Evolutionary conservation across 2,329 filamentous ascomycete species (phyloP), one percentile per base, ranked within the genome.

Genomic region (Aspergillus glaucus): DNA sequence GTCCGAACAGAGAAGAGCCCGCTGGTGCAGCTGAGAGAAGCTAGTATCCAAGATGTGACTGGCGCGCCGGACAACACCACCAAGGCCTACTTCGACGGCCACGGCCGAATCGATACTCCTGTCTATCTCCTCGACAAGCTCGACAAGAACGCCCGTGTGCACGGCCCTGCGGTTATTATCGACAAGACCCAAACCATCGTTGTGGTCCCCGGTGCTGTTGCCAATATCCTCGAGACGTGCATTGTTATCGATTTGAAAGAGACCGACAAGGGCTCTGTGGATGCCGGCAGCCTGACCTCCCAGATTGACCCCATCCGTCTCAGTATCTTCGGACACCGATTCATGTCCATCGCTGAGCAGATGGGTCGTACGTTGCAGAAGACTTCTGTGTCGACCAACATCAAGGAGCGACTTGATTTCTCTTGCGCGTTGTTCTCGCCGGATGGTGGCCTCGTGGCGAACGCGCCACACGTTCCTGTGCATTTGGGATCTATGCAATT

Each of bases 291-390:
- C 1, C 36, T 48, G 3, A 49, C 57, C 3, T 59, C 62, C 2
- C 60, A 58, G 8, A 45, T 45, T n/a, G 85, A 90, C 61, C 87
- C 87, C 0, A 86, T 90, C 55, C 78, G 87, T 71, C 77, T 91
- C 2, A 85, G 81, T 59, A 86, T 91, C 50, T 90, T 91, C 55
- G 85, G 84, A 1, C 86, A 92, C 63, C 78, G 87, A 6, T 91
- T 91, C 68, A 90, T 90, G 86, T 83, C 84, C 9, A 89, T 91
- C 57, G 87, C 87, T 2, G 87, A 91, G 67, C 86, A 91, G 62
- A 91, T 91, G 87, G 86, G 87, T 1, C 74, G 85, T 43, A 84
- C 86, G 8, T 69, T 90, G n/a, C 86, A 90, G 59, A 90, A 89
- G 72, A 90, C 87, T 0, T 51, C 49, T 60, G 85, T 88, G 45